Evolutionary conservation across 495 filamentous ascomycete species (phyloP), one percentile per base, ranked within the genome.

Genomic region (Glarea lozoyensis): DNA sequence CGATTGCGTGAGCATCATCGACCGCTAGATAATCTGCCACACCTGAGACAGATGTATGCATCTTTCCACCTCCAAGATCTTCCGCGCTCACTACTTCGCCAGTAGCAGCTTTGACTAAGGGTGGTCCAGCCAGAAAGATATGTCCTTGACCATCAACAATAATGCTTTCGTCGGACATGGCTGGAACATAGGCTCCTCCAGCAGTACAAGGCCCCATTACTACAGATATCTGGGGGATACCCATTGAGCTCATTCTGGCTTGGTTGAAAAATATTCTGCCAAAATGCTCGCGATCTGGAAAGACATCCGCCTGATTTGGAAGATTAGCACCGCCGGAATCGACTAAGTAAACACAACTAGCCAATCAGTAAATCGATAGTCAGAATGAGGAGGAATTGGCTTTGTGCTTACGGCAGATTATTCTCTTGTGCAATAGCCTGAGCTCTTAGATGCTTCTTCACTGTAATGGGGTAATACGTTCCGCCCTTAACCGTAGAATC

Each of bases 401-500:
- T 29, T 15, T 31, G 18, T 40, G 63, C 69, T 53, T 54, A 76
- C 71, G 73, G 73, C 9, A 66, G 57, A 45, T 77, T 78, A 56
- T 97, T 98, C 61, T 97, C 84, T 48, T 86, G 75, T 2, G 92
- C 92, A 43, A 97, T 82, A 18, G 78, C 81, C 61, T 98, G 92
- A 17, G 92, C 92, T 42, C 92, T 79, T 11, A 97, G 70, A 64
- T 97, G 93, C 66, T 98, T 98, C 68, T 95, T 95, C 23, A 98
- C 88, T 1, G 92, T 98, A 40, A 98, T 89, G 0, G 92, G 92
- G 61, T 88, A 97, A 65, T 98, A 98, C 2, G 93, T 96, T 35
- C 92, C 92, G n/a, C 93, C 92, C 66, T 98, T 98, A 48, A 95
- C 92, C 11, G 92, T 98, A 69, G 84, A 90, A 58, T 98, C 92